Evolutionary conservation across 768 basidiomycete species (phyloP).

Genomic region (Kwoniella mangroviensis): DNA sequence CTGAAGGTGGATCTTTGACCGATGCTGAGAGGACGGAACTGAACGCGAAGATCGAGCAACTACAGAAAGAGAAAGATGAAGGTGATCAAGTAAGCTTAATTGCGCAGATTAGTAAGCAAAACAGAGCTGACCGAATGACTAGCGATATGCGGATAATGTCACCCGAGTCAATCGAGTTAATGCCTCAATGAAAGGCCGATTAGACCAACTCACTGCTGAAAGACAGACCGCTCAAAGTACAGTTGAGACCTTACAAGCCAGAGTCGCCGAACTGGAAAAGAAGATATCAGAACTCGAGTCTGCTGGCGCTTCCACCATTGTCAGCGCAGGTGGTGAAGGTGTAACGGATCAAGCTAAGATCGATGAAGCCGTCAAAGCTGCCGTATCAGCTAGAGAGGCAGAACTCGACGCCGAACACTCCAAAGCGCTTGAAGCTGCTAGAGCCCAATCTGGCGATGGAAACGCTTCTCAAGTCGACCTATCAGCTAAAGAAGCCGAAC

Average conservation of each 20-base stretch:
- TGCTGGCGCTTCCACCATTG: background rate
- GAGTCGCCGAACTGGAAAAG: conserved; percentile 35
- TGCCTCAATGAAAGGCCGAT: conserved; percentile 19
- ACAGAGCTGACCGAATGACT: background rate
- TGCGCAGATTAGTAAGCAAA: background rate
- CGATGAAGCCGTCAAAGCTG: conserved; percentile 47
- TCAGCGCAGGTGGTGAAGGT: conserved; percentile 5
- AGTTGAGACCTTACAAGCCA: conserved; percentile 19
- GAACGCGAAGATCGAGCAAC: conserved; percentile 30
- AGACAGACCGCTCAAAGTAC: conserved; percentile 11
- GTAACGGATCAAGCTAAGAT: conserved; percentile 28
- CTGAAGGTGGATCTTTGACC: conserved; percentile 7
- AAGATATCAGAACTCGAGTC: conserved; percentile 20
- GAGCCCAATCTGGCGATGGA: conserved; percentile 3
- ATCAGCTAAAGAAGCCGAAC: conserved; percentile 33
- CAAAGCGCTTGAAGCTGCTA: conserved; percentile 33
- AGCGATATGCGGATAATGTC: conserved; percentile 48
- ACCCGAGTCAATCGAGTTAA: conserved; percentile 48
- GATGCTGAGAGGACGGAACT: conserved; percentile 16
- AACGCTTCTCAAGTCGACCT: background rate
- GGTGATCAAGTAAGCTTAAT: conserved; percentile 33
- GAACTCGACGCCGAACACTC: conserved; percentile 38
- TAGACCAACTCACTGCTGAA: conserved; percentile 18
- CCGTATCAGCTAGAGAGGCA: conserved; percentile 43
- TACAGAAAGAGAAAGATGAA: conserved; percentile 39